Percentiles rank a stretch among this genome's conserved stretches.
These are phyloP conservation scores for Fusarium musae DNA, from an alignment of 2,329 filamentous ascomycete genomes.

Conservation along the genomic window DNA sequence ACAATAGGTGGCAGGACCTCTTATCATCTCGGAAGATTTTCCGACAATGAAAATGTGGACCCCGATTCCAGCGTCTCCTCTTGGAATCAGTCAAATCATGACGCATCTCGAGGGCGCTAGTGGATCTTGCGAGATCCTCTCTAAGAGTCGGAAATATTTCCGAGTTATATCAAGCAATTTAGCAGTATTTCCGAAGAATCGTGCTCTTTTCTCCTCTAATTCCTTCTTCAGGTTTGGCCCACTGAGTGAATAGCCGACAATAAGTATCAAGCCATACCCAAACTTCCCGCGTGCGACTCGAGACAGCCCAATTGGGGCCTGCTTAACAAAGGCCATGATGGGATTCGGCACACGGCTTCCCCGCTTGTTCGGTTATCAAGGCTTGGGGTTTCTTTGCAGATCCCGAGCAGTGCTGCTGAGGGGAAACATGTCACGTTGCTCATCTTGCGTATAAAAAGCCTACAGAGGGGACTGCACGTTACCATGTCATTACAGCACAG, in stretches of 20 bases:
- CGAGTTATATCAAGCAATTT: neutral
- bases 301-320: constrained; percentile 3
- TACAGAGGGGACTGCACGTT: neutral
- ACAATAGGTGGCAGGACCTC: neutral
- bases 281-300: neutral
- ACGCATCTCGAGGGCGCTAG: neutral
- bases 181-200: neutral
- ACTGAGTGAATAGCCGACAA: neutral
- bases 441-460: constrained; percentile 6
- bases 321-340: neutral
- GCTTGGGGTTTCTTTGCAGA: constrained; percentile 2
- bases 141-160: neutral
- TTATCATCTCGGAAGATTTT: neutral
- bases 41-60: neutral
- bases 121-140: neutral
- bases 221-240: neutral
- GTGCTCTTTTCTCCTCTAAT: neutral
- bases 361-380: constrained; percentile 20
- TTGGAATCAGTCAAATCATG: neutral
- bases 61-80: neutral
- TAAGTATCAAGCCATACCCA: neutral
- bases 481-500: neutral
- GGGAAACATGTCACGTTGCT: constrained; percentile 10
- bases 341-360: constrained; percentile 17
- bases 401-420: neutral